Base-by-base conservation (phyloP, 2,329 filamentous ascomycete species). In the Purpureocillium lavendulum region DNA sequence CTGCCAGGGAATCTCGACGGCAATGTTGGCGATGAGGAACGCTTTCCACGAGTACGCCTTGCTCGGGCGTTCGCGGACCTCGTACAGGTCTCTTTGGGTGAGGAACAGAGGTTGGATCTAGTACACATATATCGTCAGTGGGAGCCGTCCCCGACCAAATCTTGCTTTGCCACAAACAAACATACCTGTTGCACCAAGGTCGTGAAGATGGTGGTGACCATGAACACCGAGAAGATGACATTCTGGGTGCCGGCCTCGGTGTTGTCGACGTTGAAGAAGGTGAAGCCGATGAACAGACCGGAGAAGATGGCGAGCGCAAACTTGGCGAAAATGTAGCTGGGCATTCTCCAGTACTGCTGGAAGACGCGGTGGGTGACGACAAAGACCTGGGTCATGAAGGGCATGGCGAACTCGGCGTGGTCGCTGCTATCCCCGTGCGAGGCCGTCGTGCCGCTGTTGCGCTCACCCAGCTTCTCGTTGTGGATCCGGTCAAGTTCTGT, bases 311-410 rank as follows among this genome's bases (percentile, higher is more conserved):
- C 80, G 14, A 90, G 72, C 1, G 70, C 57, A 2, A 75, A 57
- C 63, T 90, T 90, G 41, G 83, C 75, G 58, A 86, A 84, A 52
- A 92, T 79, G 60, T 92, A 92, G 10, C 70, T 69, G 0, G 86
- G 86, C 40, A 79, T 86, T 34, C 86, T 75, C 84, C 86, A 90
- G 68, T 89, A 89, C 55, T 92, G 86, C 52, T 86, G 75, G 61
- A 88, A 88, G 6, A 88, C 77, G 41, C 86, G 79, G 8, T 69
- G 50, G 2, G 76, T 77, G 32, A 87, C 84, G 42, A 79, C 69
- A 33, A 58, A 61, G 1, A 90, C 60, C 54, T 95, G 88, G 1
- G 65, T 52, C 1, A 42, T 43, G 53, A 94, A 84, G 0, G 87
- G 80, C 50, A 85, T 83, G 4, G 88, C 87, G 45, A 94, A 94